Percentiles rank a stretch among this genome's conserved stretches.
These are phyloP conservation scores for Apiotrichum veenhuisii DNA, from an alignment of 1,284 basidiomycete genomes.

Conservation along the genomic window DNA sequence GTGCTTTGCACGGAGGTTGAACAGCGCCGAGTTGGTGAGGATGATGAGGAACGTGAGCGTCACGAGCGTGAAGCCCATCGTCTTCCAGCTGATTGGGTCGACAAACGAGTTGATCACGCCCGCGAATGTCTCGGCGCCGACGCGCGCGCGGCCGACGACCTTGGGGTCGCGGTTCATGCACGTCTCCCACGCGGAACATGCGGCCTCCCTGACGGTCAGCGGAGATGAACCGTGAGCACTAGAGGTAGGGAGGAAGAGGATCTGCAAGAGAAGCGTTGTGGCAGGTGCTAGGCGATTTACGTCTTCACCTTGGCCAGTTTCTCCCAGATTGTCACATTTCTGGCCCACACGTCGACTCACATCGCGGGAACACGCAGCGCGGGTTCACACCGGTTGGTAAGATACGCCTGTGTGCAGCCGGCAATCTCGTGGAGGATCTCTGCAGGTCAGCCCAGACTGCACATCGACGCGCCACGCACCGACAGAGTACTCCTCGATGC, in stretches of 20 bases:
- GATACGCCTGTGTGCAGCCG: slow-evolving; percentile 72
- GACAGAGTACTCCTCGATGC: slow-evolving; percentile 82
- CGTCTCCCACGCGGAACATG: slow-evolving; percentile 84
- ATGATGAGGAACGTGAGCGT: slow-evolving; percentile 74
- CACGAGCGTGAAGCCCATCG: slow-evolving; percentile 77
- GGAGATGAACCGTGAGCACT: not conserved
- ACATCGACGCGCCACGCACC: slow-evolving; percentile 57
- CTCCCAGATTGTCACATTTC: too few species aligned
- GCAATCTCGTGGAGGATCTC: slow-evolving; percentile 86
- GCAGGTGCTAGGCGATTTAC: too few species aligned
- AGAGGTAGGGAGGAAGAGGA: not conserved
- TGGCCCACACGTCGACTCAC: slow-evolving; percentile 37
- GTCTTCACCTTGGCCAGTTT: too few species aligned
- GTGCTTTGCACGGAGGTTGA: slow-evolving; percentile 43
- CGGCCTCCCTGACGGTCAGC: slow-evolving; percentile 52
- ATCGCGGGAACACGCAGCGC: slow-evolving; percentile 71
- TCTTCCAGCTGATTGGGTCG: slow-evolving; percentile 95
- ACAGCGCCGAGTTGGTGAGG: slow-evolving; percentile 76
- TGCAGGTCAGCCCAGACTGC: slow-evolving; percentile 37
- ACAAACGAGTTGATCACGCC: slow-evolving; percentile 96
- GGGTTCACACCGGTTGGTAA: slow-evolving; percentile 73
- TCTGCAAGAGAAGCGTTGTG: not conserved
- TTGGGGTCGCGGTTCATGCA: slow-evolving; percentile 94
- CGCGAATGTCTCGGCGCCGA: slow-evolving; percentile 90
- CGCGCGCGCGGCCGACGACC: slow-evolving; percentile 78